Evolutionary conservation across 2,329 filamentous ascomycete genomes (phyloP).

Genomic region (Neonectria neomacrospora): DNA sequence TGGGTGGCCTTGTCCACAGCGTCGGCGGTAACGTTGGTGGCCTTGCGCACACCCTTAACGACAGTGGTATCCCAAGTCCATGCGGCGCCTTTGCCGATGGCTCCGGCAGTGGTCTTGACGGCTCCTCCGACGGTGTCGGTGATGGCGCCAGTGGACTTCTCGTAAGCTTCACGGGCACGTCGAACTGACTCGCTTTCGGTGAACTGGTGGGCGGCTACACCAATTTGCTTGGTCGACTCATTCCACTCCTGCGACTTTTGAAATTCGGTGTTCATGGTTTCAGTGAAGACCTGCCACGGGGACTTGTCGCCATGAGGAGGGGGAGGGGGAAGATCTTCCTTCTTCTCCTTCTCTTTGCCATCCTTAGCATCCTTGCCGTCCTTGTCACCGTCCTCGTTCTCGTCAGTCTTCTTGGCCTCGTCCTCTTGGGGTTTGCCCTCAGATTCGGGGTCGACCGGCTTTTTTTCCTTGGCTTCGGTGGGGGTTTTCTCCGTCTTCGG

Average conservation of each 20-base stretch:
- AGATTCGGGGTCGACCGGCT: conserved; percentile 50
- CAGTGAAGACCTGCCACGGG: conserved; percentile 98
- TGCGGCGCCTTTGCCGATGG: conserved; percentile 87
- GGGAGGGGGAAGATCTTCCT: conserved; percentile 80
- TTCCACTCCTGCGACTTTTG: conserved; percentile 99
- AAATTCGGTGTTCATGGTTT: conserved; percentile 94
- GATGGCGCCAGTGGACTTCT: conserved; percentile 85
- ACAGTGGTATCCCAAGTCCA: conserved; percentile 98
- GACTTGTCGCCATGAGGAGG: conserved; percentile 99
- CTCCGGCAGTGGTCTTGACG: conserved; percentile 85
- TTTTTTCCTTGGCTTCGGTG: conserved; percentile 55
- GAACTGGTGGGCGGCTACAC: conserved; percentile 89
- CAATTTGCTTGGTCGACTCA: conserved; percentile 94
- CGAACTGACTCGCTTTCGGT: conserved; percentile 92
- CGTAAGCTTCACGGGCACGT: conserved; percentile 85
- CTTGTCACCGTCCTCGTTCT: conserved; percentile 50
- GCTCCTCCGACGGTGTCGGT: conserved; percentile 81
- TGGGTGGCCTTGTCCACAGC: conserved; percentile 94
- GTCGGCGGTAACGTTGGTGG: conserved; percentile 85
- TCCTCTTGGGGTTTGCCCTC: conserved; percentile 52
- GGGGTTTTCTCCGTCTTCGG: conserved; percentile 47
- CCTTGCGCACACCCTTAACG: conserved; percentile 89
- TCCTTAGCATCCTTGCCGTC: conserved; percentile 56
- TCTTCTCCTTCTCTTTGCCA: conserved; percentile 64
- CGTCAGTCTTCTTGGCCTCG: conserved; percentile 56